These are phyloP conservation scores for Stagonosporopsis cucurbitacearum DNA, from an alignment of 2,329 filamentous ascomycete species.

Conservation along the genomic window DNA sequence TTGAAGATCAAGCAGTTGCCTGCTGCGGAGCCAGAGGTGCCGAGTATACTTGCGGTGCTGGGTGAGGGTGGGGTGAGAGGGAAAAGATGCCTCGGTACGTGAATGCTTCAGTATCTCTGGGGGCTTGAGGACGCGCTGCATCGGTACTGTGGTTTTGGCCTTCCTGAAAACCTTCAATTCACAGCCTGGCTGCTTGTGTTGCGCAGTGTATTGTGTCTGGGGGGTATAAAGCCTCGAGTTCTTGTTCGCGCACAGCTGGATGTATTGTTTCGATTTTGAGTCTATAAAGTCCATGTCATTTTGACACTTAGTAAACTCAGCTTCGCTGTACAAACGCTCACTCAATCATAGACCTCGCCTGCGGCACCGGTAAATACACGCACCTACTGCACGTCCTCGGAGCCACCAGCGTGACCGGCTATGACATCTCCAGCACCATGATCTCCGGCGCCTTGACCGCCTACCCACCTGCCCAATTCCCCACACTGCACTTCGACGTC, in stretches of 20 bases:
- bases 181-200: not conserved
- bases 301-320: not conserved
- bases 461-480: slow-evolving; percentile 23
- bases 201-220: not conserved
- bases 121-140: not conserved
- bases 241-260: no score
- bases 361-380: slow-evolving; percentile 39
- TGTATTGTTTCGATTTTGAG: no score
- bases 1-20: slow-evolving; percentile 33
- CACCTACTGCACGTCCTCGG: slow-evolving; percentile 31
- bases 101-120: not conserved
- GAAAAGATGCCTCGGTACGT: slow-evolving; percentile 36
- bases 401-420: slow-evolving; percentile 28
- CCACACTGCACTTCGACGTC: slow-evolving; percentile 29
- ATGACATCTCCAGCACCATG: slow-evolving; percentile 42
- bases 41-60: slow-evolving; percentile 28
- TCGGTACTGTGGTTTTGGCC: not conserved
- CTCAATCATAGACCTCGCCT: slow-evolving; percentile 34
- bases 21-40: slow-evolving; percentile 30
- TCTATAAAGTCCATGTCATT: not conserved
- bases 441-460: slow-evolving; percentile 26
- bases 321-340: not conserved
- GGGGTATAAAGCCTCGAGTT: not conserved
- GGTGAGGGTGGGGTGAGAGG: slow-evolving; percentile 32
- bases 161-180: not conserved